Base-by-base conservation (phyloP, 2,329 filamentous ascomycete species). In the Claviceps sp. region DNA sequence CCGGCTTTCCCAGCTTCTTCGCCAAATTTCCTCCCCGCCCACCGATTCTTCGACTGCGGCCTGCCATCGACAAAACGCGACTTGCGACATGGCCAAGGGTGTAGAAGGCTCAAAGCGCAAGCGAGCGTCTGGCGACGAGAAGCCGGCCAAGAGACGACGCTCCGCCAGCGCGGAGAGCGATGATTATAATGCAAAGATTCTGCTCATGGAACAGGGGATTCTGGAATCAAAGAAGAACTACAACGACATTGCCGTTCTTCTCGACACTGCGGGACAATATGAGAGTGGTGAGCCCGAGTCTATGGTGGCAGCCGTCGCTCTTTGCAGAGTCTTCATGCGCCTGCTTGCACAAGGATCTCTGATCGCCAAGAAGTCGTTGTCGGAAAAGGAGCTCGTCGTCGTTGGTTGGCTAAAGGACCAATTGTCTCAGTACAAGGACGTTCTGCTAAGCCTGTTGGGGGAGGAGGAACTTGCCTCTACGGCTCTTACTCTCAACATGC, bases 201-300 rank as follows among this genome's bases (percentile, higher is more conserved):
- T 91, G 43, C 70, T 80, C 51, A 77, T 96, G 51, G 90, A 96
- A 70, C 75, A 80, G 56, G 84, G 87, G 53, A 89, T 97, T 52
- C 70, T 89, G 56, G 84, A 93, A 66, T 95, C 89, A 48, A 86
- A 82, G 62, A 88, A 89, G 67, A 80, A 95, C 69, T 95, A 94
- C 75, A 95, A 95, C 73, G 89, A 95, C 64, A 91, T 97, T 61
- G 77, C 81, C 7, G 79, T 77, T 11, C 70, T 97, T 40, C 73
- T 95, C 46, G 75, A 76, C 43, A 76, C 60, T 16, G 67, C 69
- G 45, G 81, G 60, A 68, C 81, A 40, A 65, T 64, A 62, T 48
- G 57, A 77, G 61, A 71, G 70, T 39, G 70, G 71, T 30, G 67
- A 75, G 2, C 66, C 72, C 2, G 77, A 84, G 44, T 73, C 79